These are phyloP conservation scores for Ogataea methanolica DNA, from an alignment of 805 yeast species.

Conservation along the genomic window DNA sequence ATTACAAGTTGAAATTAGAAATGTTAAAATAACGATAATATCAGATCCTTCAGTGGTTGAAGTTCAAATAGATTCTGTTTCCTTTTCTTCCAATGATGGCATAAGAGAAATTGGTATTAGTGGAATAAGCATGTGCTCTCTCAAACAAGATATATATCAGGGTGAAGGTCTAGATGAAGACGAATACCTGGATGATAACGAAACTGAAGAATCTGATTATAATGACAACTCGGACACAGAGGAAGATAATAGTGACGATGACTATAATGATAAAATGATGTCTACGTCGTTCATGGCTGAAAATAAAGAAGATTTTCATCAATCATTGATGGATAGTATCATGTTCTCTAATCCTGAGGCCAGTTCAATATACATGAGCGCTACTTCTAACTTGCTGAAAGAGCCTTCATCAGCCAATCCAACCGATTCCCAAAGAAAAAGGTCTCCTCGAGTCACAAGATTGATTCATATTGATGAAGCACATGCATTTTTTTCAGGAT, in stretches of 20 bases:
- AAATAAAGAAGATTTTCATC: slow-evolving; percentile 26
- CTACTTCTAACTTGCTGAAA: slow-evolving; percentile 49
- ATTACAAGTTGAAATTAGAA: slow-evolving; percentile 44
- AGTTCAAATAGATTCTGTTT: slow-evolving; percentile 28
- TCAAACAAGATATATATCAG: slow-evolving; percentile 36
- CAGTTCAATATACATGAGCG: slow-evolving; percentile 77
- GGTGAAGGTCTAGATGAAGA: slow-evolving; percentile 22
- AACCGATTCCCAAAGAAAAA: not conserved
- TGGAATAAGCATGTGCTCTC: slow-evolving; percentile 37
- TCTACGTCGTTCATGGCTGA: slow-evolving; percentile 30
- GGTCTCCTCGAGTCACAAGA: slow-evolving; percentile 10
- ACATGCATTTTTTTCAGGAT: slow-evolving; percentile 45
- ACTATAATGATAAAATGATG: slow-evolving; percentile 35
- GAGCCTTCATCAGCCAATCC: slow-evolving; percentile 3
- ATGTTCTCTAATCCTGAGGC: slow-evolving; percentile 67
- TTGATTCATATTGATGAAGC: slow-evolving; percentile 34
- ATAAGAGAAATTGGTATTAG: slow-evolving; percentile 35
- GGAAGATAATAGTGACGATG: slow-evolving; percentile 24
- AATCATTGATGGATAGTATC: slow-evolving; percentile 47
- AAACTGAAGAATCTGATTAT: slow-evolving; percentile 4
- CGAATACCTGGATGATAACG: slow-evolving; percentile 2
- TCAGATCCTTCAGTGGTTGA: slow-evolving; percentile 39
- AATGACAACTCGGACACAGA: slow-evolving; percentile 21
- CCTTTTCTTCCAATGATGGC: slow-evolving; percentile 41
- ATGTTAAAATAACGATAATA: slow-evolving; percentile 44